Evolutionary conservation across 2,329 filamentous ascomycete species (phyloP).

Genomic region (Aschersonia sp.): DNA sequence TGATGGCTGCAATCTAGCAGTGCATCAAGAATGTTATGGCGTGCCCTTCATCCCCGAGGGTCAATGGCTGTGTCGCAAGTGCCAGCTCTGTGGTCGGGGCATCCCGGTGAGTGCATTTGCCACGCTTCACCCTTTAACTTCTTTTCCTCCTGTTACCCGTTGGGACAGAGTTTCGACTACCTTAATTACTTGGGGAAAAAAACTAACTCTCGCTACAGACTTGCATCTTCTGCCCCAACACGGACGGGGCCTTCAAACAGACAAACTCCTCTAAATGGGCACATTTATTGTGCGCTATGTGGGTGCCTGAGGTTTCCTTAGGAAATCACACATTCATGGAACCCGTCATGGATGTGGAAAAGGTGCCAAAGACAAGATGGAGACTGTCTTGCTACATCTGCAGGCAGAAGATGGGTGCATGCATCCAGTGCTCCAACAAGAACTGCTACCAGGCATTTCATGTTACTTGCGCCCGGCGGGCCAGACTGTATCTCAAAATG

Average conservation of each 20-base stretch:
- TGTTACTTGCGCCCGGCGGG: conserved; percentile 84
- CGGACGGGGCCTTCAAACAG: conserved; percentile 95
- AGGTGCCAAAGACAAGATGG: conserved; percentile 90
- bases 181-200: too few relatives aligned
- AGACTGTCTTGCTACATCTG: conserved; percentile 93
- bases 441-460: conserved; percentile 95
- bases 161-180: too few relatives aligned
- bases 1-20: conserved; percentile 91
- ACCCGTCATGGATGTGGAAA: conserved; percentile 94
- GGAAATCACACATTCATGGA: conserved; percentile 98
- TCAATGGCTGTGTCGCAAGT: conserved; percentile 95
- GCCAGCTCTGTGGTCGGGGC: conserved; percentile 84
- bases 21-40: conserved; percentile 97
- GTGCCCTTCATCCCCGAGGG: conserved; percentile 98
- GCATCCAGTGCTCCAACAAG: conserved; percentile 96
- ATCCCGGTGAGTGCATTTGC: conserved; percentile 48
- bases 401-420: conserved; percentile 93
- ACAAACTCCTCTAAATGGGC: conserved; percentile 95
- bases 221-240: conserved; percentile 97
- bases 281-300: conserved; percentile 90
- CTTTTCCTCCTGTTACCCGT: too few relatives aligned
- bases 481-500: conserved; percentile 87
- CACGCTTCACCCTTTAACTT: not conserved
- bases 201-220: conserved; percentile 32
- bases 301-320: conserved; percentile 94